Evolutionary conservation across 2,329 filamentous ascomycete species (phyloP), one percentile per base, ranked within the genome.

Genomic region (Alternaria sp.): DNA sequence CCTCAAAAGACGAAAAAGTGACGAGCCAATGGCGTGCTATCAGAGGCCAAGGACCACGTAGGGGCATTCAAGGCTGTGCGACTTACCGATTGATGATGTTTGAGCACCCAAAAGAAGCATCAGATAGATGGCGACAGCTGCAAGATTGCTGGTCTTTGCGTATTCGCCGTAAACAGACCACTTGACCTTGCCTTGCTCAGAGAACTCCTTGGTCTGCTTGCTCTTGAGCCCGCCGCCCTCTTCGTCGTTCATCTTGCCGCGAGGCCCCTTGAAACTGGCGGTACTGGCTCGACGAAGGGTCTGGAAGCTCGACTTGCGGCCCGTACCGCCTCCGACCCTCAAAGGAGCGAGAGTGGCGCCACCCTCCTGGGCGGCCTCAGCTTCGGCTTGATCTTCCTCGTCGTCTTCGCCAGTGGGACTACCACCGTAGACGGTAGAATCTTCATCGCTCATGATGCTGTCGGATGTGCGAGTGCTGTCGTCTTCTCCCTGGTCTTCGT

Each of bases 101-200:
- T 99, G 95, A 9, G 93, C 90, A 26, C 90, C 89, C 62, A 98
- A 73, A 49, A 98, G 85, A 57, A 93, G 89, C 46, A 91, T 49
- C 15, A 97, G 74, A 79, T 98, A 99, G 69, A 97, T 85, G 15
- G 81, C 80, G 9, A 99, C 96, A 12, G 96, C 96, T 60, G 88
- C 83, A 15, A 97, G 81, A 78, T 98, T 97, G 84, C 93, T 97
- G 62, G 93, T 93, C 82, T 93, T 97, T 60, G 96, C 96, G 75
- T 99, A 99, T 81, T 97, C 94, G 17, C 85, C 84, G 77, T 99
- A 99, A 26, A 99, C 95, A 68, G 90, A 87, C 94, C 96, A 98
- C 81, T 97, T 98, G 71, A 99, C 96, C 79, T 98, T 97, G 74
- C 96, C 96, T 82, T 99, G 93, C 79, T 99, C 93, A 3, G 89